phyloP scores from a whole-genome alignment of 495 filamentous ascomycete genomes.

The Aspergillus affinis region DNA sequence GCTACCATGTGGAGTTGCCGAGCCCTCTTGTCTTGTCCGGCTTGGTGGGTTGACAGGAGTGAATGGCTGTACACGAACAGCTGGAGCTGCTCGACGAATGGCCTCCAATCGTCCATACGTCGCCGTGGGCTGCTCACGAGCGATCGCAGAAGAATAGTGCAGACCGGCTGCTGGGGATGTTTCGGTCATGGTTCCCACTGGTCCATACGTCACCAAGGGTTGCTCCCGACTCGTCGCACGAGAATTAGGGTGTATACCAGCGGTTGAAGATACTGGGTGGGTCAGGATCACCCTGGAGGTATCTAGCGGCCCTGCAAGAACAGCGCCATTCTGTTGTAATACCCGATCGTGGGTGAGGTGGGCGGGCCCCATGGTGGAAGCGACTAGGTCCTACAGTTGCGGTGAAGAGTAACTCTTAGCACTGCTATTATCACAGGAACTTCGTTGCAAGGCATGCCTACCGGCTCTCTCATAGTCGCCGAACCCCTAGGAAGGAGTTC shows the following conservation, averaged over 20 bases:
- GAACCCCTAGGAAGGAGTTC: background rate
- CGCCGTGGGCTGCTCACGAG: no score
- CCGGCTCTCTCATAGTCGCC: background rate
- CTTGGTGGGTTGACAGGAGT: background rate
- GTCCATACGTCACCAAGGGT: background rate
- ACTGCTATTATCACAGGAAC: background rate
- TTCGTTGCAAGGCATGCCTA: background rate
- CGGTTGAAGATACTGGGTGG: background rate
- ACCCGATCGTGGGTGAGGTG: background rate
- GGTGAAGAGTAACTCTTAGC: background rate
- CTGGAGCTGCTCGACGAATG: background rate
- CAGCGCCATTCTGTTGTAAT: background rate
- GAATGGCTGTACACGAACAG: background rate
- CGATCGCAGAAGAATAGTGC: no score
- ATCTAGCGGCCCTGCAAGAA: background rate
- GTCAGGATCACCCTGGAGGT: background rate
- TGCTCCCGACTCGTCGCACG: background rate
- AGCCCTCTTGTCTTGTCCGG: background rate
- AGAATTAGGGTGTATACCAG: background rate
- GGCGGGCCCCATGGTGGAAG: no score
- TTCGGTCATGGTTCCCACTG: background rate
- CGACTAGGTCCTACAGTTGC: background rate
- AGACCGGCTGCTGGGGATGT: background rate
- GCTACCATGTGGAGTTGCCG: conserved; percentile 1
- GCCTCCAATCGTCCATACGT: no score